Evolutionary conservation across 2,329 filamentous ascomycete species (phyloP).

Genomic region (Blastomyces silverae): DNA sequence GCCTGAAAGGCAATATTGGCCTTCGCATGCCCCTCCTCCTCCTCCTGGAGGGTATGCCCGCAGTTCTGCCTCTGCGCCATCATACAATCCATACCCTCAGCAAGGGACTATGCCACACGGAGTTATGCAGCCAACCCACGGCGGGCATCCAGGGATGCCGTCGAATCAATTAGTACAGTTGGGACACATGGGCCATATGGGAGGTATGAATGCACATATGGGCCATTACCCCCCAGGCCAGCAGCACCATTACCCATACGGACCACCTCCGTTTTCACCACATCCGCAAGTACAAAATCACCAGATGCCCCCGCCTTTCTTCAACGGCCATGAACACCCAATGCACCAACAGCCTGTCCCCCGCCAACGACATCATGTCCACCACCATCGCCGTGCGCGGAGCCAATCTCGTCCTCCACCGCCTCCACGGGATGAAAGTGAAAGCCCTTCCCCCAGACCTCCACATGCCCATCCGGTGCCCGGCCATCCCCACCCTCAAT

Average conservation of each 20-base stretch:
- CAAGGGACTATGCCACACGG: conserved; percentile 23
- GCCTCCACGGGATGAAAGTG: conserved; percentile 26
- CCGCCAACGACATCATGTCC: conserved; percentile 15
- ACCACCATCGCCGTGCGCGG: conserved; percentile 17
- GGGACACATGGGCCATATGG: conserved; percentile 15
- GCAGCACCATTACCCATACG: conserved; percentile 20
- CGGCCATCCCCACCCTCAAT: conserved; percentile 21
- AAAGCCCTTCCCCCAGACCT: conserved; percentile 29
- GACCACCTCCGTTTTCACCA: conserved; percentile 13
- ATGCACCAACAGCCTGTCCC: conserved; percentile 12
- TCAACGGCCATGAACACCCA: conserved; percentile 16
- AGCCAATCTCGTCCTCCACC: conserved; percentile 15
- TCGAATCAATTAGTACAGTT: conserved; percentile 23
- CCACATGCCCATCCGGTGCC: conserved; percentile 25
- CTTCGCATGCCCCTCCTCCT: conserved; percentile 26
- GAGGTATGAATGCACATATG: conserved; percentile 13
- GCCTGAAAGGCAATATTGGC: conserved; percentile 32
- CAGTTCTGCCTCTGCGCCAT: conserved; percentile 38
- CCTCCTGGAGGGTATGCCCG: conserved; percentile 33
- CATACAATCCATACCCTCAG: conserved; percentile 32
- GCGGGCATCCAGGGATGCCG: conserved; percentile 25
- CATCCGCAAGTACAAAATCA: conserved; percentile 16
- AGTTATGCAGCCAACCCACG: conserved; percentile 21
- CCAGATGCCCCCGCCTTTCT: conserved; percentile 18
- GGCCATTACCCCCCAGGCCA: conserved; percentile 15